Evolutionary conservation across 1,139 yeast genomes (phyloP).

Genomic region (Saccharomyces pastorianus): DNA sequence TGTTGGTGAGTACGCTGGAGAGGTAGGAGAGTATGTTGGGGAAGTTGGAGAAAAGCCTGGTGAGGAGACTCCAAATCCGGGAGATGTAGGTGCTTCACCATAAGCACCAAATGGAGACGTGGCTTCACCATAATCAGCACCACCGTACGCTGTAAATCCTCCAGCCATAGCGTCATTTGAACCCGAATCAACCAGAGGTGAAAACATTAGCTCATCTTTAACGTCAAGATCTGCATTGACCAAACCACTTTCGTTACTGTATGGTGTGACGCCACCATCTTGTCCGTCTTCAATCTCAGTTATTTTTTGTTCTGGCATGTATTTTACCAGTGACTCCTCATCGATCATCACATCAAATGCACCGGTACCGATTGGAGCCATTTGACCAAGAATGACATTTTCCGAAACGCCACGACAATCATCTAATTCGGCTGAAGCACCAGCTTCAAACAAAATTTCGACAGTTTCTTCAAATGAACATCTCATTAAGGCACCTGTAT

Average conservation of each 20-base stretch:
- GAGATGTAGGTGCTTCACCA: slow-evolving; percentile 66
- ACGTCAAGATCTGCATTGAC: slow-evolving; percentile 63
- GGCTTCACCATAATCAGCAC: slow-evolving; percentile 53
- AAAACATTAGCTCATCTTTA: slow-evolving; percentile 83
- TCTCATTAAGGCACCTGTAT: slow-evolving; percentile 98
- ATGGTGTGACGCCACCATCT: slow-evolving; percentile 94
- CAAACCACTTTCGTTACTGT: slow-evolving; percentile 71
- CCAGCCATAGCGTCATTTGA: slow-evolving; percentile 64
- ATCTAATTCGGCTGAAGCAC: slow-evolving; percentile 94
- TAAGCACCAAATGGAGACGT: slow-evolving; percentile 52
- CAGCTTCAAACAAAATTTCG: slow-evolving; percentile 94
- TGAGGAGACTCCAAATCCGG: slow-evolving; percentile 61
- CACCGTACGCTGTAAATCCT: slow-evolving; percentile 89
- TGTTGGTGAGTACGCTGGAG: slow-evolving; percentile 66
- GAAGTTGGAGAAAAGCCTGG: slow-evolving; percentile 68
- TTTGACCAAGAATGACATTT: slow-evolving; percentile 93
- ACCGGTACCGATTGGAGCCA: slow-evolving; percentile 98
- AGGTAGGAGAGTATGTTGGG: slow-evolving; percentile 66
- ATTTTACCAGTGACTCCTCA: slow-evolving; percentile 67
- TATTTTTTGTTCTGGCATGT: slow-evolving; percentile 34
- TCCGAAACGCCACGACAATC: slow-evolving; percentile 98
- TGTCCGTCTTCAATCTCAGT: slow-evolving; percentile 40
- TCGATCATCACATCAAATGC: slow-evolving; percentile 94
- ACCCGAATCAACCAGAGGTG: slow-evolving; percentile 89
- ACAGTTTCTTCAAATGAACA: slow-evolving; percentile 99